Base-by-base conservation (phyloP, 257 asterid genomes). In the Solanum chilense region DNA sequence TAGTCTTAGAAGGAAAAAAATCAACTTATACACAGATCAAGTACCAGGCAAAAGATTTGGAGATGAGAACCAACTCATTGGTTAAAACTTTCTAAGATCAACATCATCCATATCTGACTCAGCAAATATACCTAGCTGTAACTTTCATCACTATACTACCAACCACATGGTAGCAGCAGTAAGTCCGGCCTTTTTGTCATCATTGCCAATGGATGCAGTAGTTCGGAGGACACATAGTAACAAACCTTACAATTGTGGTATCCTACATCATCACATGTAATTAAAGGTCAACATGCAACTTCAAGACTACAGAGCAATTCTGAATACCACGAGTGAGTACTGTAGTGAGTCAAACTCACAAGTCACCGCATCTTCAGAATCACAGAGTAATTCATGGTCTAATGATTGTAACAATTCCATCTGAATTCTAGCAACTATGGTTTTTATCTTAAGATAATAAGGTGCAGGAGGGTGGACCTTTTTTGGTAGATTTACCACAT, bases 131-230 rank as follows among this genome's bases (percentile, higher is more conserved):
- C 98, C 97, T 93, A 44, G 60, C 7, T 16, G 81, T 70, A 56
- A 75, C 82, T 45, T 88, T 92, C 98, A 92, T 95, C 98, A 96
- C 87, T 88, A 97, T 95, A 94, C 98, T 95, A 93, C 99, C 95
- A 90, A 92, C 90, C 87, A 92, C 71, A 87, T 84, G 92, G 97
- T 85, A 90, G 98, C 96, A 94, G 97, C 98, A 86, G 93, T 94
- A 94, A 92, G 98, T 85, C 95, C 97, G 97, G 98, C 99, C 98
- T 96, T 95, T 96, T 94, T 44, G n/a, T 94, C 98, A 91, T 94
- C 99, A 95, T 90, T 83, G 97, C 97, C 64, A 45, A 37, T 33
- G 77, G 14, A 70, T 16, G 25, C 14, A 64, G 23, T 15, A 15
- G 21, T 29, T 27, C n/a, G 13, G 1, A 70, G 25, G 11, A 16